A percentile compares a stretch with the other conserved stretches of the same genome.
Evolutionary conservation across 305 asterid species (phyloP).

Genomic region (Rubia balearica): DNA sequence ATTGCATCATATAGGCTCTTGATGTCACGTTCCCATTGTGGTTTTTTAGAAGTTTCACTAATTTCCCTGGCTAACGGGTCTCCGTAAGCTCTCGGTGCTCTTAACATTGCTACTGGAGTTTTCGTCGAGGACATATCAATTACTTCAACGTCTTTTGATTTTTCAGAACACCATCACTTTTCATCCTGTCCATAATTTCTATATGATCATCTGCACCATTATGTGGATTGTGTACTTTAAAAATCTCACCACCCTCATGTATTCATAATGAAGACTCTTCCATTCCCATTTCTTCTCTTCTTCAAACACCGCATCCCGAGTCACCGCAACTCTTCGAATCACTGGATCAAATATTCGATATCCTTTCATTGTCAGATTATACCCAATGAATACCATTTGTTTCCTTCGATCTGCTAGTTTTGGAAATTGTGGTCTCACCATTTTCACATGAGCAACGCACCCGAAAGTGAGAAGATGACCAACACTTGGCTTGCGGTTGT

Average conservation of each 20-base stretch:
- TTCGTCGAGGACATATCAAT: background rate
- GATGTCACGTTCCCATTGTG: background rate
- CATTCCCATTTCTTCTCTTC: background rate
- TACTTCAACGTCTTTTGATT: background rate
- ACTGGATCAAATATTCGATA: background rate
- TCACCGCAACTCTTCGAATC: background rate
- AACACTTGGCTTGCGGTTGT: background rate
- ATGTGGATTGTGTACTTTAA: background rate
- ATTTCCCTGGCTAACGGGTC: background rate
- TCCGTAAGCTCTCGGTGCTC: background rate
- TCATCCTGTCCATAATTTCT: background rate
- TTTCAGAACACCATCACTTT: background rate
- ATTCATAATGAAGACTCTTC: background rate
- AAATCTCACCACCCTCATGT: background rate
- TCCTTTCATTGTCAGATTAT: background rate
- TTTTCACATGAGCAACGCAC: background rate
- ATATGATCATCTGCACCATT: background rate
- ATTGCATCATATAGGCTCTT: background rate
- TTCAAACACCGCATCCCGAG: background rate
- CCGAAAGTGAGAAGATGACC: background rate
- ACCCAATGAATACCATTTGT: background rate
- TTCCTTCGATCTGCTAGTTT: background rate
- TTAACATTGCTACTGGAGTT: background rate
- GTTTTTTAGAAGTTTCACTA: background rate
- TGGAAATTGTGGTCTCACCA: background rate